phyloP scores from a whole-genome alignment of 805 yeast genomes.

The Jamesozyma lodderae region DNA sequence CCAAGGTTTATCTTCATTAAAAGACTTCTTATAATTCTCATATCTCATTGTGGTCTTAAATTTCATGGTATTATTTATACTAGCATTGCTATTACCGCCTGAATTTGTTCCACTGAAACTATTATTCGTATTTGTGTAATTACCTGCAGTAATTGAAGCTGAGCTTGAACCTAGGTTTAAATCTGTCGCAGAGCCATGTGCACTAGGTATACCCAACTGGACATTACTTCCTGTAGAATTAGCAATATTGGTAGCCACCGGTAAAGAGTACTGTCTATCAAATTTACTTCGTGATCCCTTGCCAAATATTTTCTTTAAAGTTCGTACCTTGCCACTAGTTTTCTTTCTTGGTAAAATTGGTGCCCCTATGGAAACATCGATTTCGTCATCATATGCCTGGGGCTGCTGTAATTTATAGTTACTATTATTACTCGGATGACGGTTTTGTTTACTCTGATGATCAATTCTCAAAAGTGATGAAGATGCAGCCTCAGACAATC shows the following conservation, averaged over 20 bases:
- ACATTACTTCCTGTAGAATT: background rate
- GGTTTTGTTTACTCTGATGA: too few species aligned
- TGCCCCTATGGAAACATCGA: slow-evolving; percentile 3
- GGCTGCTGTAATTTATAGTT: too few species aligned
- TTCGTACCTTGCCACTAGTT: background rate
- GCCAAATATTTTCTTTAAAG: slow-evolving; percentile 3
- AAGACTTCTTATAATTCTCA: slow-evolving; percentile 22
- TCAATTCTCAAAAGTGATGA: too few species aligned
- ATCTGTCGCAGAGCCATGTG: background rate
- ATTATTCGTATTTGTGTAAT: background rate
- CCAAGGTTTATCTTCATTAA: slow-evolving; percentile 92
- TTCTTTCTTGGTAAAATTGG: slow-evolving; percentile 2
- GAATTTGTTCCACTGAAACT: background rate
- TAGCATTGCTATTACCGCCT: too few species aligned
- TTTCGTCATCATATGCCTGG: too few species aligned
- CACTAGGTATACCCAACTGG: background rate
- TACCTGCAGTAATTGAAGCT: background rate
- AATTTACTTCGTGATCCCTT: background rate
- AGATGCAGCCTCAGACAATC: too few species aligned
- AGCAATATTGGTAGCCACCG: background rate
- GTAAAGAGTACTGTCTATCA: too few species aligned
- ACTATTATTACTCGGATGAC: too few species aligned
- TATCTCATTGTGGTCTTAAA: slow-evolving; percentile 26
- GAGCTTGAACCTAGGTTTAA: background rate
- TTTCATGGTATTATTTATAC: too few species aligned